These are phyloP conservation scores for Purpureocillium lavendulum DNA, from an alignment of 2,329 filamentous ascomycete species.

Conservation along the genomic window DNA sequence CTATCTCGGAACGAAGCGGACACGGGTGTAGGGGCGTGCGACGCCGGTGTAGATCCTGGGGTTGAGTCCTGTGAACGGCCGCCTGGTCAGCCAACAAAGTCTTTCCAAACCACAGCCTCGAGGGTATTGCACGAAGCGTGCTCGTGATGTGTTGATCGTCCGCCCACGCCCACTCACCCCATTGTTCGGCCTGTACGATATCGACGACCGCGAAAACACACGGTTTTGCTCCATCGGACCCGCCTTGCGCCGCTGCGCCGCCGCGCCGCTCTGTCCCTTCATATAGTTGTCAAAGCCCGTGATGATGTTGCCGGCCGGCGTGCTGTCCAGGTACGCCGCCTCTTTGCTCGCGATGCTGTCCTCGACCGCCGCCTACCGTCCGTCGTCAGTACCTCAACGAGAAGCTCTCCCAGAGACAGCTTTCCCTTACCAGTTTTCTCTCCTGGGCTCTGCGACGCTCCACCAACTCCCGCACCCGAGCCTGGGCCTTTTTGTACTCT, in stretches of 20 bases:
- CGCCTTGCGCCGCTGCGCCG: constrained; percentile 55
- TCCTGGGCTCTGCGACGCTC: constrained; percentile 31
- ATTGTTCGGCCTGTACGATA: constrained; percentile 46
- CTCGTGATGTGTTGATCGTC: not conserved
- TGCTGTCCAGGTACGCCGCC: constrained; percentile 82
- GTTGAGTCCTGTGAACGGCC: constrained; percentile 30
- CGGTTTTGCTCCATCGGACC: constrained; percentile 61
- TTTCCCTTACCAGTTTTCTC: constrained; percentile 25
- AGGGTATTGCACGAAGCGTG: too few species aligned
- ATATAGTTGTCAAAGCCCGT: constrained; percentile 98
- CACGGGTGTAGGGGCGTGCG: constrained; percentile 45
- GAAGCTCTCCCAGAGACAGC: too few species aligned
- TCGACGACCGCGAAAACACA: constrained; percentile 62
- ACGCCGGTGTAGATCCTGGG: constrained; percentile 33
- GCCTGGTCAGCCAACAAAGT: too few species aligned
- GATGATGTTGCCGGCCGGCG: constrained; percentile 87
- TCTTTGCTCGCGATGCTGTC: constrained; percentile 80
- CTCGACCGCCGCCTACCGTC: constrained; percentile 49
- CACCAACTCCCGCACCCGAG: constrained; percentile 37
- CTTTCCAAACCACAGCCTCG: too few species aligned
- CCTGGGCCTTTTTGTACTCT: constrained; percentile 43
- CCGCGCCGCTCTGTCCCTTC: constrained; percentile 66
- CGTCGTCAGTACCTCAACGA: not conserved
- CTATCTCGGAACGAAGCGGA: constrained; percentile 44
- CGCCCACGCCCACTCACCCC: constrained; percentile 16